Conservation (phyloP, 2,329 filamentous ascomycete species). For the Colletotrichum scovillei region DNA sequence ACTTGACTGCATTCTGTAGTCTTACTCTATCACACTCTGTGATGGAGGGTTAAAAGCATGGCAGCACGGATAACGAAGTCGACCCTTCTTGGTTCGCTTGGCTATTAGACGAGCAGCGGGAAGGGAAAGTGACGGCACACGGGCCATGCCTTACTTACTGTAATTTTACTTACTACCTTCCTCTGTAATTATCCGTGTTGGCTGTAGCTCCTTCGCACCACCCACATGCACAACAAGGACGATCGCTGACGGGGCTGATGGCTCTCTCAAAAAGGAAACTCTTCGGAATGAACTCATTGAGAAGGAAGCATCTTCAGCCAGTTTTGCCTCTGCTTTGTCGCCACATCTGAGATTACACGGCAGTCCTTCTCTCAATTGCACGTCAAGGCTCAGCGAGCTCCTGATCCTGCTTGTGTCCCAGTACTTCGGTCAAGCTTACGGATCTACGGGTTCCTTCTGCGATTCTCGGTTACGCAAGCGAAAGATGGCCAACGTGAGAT, state of each 20-base stretch:
- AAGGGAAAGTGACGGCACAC: conserved; percentile 2
- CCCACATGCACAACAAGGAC: conserved; percentile 11
- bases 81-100: background rate
- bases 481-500: conserved; percentile 30
- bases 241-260: conserved; percentile 17
- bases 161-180: background rate
- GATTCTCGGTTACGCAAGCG: background rate
- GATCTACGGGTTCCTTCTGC: background rate
- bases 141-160: conserved; percentile 10
- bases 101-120: background rate
- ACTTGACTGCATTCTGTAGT: background rate
- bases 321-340: background rate
- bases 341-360: background rate
- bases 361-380: background rate
- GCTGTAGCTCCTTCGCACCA: background rate
- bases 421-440: background rate
- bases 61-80: background rate
- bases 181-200: background rate
- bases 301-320: background rate
- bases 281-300: background rate
- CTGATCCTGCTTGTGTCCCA: background rate
- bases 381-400: background rate
- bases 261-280: background rate
- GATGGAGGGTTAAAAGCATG: background rate
- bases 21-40: background rate